These are phyloP conservation scores for Cucurbita pepo DNA, from an alignment of 306 rosid species.

Conservation along the genomic window DNA sequence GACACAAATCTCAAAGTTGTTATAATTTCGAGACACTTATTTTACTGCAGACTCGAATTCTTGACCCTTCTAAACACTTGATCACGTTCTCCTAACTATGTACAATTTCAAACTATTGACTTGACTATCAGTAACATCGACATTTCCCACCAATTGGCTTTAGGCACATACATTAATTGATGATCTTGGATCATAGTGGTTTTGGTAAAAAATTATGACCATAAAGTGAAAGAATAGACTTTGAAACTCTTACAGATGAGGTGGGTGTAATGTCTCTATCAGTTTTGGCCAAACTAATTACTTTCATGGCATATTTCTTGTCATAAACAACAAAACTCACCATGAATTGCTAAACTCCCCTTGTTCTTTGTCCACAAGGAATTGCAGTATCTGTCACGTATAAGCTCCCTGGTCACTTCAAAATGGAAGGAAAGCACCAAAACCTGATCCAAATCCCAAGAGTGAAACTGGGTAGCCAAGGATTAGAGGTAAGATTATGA, in stretches of 20 bases:
- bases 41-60: no score
- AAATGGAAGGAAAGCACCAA: constrained; percentile 23
- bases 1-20: no score
- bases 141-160: neutral
- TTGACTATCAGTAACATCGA: neutral
- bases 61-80: neutral
- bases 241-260: neutral
- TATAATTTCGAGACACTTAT: no score
- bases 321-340: neutral
- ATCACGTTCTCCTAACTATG: neutral
- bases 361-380: neutral
- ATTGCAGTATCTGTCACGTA: neutral
- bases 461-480: constrained; percentile 65
- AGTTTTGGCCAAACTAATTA: neutral
- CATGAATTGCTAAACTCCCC: neutral
- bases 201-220: neutral
- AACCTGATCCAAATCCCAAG: constrained; percentile 24
- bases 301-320: neutral
- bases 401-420: constrained; percentile 3
- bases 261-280: neutral
- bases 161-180: neutral
- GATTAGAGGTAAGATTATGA: constrained; percentile 36
- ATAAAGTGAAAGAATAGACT: neutral
- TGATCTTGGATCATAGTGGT: neutral
- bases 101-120: neutral